Evolutionary conservation across 371 early-diverging fungal species (phyloP).

Genomic region (Saksenaea oblongispora): DNA sequence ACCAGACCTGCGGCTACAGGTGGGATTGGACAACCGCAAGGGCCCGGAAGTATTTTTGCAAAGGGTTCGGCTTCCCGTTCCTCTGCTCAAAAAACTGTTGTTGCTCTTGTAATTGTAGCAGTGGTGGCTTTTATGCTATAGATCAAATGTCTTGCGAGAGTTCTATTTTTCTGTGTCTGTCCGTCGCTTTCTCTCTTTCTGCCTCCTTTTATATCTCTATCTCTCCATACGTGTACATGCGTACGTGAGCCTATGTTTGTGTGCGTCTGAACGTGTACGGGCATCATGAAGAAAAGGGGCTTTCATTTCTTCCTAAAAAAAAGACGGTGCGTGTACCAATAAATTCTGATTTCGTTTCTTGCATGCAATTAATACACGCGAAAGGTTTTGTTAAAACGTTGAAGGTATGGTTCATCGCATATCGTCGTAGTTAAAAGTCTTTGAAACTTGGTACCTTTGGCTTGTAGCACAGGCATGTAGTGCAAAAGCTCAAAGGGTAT

Average conservation of each 20-base stretch:
- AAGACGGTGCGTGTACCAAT: background rate
- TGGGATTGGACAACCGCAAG: conserved; percentile 24
- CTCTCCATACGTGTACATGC: no score
- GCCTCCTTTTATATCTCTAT: no score
- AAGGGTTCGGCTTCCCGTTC: conserved; percentile 22
- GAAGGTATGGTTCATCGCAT: no score
- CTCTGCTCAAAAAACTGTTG: conserved; percentile 4
- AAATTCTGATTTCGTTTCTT: background rate
- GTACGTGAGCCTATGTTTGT: background rate
- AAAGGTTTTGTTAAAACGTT: no score
- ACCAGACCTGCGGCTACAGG: conserved; percentile 24
- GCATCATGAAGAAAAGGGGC: background rate
- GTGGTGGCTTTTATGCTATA: background rate
- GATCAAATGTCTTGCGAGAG: background rate
- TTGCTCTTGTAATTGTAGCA: background rate
- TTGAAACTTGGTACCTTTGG: no score
- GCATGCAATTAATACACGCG: background rate
- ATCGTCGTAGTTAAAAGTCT: no score
- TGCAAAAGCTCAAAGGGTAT: no score
- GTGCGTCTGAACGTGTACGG: background rate
- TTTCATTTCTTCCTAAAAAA: conserved; percentile 1
- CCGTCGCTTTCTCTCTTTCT: no score
- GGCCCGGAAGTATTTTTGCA: conserved; percentile 36
- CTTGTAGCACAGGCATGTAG: no score
- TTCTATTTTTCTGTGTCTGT: no score